These are phyloP conservation scores for Ceriops tagal DNA, from an alignment of 345 rosid genomes.

Conservation along the genomic window DNA sequence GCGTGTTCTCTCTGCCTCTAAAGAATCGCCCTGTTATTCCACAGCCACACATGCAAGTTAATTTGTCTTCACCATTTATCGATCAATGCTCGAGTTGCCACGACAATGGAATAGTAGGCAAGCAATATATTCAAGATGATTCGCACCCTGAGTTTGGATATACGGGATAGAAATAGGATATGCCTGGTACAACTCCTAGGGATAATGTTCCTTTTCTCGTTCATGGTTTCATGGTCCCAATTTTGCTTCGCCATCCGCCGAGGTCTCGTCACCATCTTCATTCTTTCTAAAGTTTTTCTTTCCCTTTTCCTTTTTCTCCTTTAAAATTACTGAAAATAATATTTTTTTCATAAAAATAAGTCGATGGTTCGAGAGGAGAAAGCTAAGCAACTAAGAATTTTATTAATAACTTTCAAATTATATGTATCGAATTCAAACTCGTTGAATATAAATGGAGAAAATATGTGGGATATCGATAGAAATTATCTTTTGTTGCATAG, in stretches of 20 bases:
- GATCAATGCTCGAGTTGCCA: not conserved
- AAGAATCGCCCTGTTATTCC: constrained; percentile 42
- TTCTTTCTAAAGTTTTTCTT: not conserved
- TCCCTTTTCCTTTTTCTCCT: not conserved
- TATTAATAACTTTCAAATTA: no score
- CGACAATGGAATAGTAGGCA: not conserved
- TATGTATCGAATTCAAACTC: no score
- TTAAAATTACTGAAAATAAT: not conserved
- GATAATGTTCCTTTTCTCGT: constrained; percentile 15
- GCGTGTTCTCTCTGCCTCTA: constrained; percentile 30
- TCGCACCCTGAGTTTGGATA: constrained; percentile 38
- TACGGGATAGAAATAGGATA: constrained; percentile 26
- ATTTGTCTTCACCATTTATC: not conserved
- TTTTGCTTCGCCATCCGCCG: not conserved
- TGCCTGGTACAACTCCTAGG: constrained; percentile 17
- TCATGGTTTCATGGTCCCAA: constrained; percentile 35
- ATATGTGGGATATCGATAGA: no score
- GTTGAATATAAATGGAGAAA: no score
- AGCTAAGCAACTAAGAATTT: not conserved
- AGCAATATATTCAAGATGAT: constrained; percentile 14
- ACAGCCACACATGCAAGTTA: constrained; percentile 19
- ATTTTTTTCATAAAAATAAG: not conserved
- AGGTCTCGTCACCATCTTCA: constrained; percentile 1
- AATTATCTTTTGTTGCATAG: no score
- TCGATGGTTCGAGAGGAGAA: not conserved